A percentile compares a stretch with the other conserved stretches of the same genome.
Evolutionary conservation across 2,329 filamentous ascomycete species (phyloP).

Genomic region (Penicillium sclerotiorum): DNA sequence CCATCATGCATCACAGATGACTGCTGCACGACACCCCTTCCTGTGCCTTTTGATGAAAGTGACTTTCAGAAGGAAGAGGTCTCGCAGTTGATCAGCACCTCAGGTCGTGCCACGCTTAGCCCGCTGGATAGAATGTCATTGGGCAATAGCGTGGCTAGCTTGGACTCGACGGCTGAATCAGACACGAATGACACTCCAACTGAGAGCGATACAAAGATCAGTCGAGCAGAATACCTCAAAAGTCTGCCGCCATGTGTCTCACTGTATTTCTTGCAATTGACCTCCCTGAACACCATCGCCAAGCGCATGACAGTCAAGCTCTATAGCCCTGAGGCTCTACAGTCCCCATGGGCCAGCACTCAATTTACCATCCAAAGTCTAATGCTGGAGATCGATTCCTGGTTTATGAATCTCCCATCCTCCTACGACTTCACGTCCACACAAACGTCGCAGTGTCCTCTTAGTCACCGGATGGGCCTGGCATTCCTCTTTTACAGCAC

Average conservation of each 20-base stretch:
- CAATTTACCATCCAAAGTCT: conserved; percentile 43
- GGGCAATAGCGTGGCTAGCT: conserved; percentile 24
- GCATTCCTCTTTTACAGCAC: conserved; percentile 49
- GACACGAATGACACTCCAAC: conserved; percentile 21
- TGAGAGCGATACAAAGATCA: conserved; percentile 23
- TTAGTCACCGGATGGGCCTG: conserved; percentile 41
- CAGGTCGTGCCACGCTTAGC: conserved; percentile 22
- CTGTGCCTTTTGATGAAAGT: conserved; percentile 44
- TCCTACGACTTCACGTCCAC: conserved; percentile 45
- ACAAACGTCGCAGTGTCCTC: conserved; percentile 37
- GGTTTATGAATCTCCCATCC: conserved; percentile 43
- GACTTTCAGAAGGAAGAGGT: conserved; percentile 40
- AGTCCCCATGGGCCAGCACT: conserved; percentile 41
- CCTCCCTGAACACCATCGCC: conserved; percentile 40
- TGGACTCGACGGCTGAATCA: conserved; percentile 22
- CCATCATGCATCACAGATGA: conserved; percentile 46
- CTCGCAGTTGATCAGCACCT: conserved; percentile 27
- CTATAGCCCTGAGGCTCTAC: conserved; percentile 41
- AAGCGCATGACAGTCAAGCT: conserved; percentile 42
- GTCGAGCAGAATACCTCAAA: conserved; percentile 39
- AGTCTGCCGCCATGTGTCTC: conserved; percentile 40
- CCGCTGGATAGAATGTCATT: conserved; percentile 25
- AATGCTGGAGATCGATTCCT: conserved; percentile 41
- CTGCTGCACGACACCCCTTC: conserved; percentile 46
- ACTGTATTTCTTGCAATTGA: conserved; percentile 44